Percentiles rank a stretch among this genome's conserved stretches.
Evolutionary conservation across 805 yeast species (phyloP).

Genomic region (Cyberlindnera maclurae): DNA sequence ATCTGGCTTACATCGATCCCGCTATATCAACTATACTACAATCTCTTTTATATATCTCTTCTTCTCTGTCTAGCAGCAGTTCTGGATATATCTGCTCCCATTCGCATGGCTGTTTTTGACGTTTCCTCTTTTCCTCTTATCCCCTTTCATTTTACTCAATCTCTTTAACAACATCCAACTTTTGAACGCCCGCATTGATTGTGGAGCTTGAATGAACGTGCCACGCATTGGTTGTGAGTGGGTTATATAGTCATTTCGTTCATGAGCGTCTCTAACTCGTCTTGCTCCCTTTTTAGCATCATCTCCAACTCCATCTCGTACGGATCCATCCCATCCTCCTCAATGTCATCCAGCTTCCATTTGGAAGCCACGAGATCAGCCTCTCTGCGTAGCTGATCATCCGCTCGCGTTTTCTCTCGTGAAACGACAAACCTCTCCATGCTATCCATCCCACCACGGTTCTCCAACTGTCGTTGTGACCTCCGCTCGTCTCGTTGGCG

Average conservation of each 20-base stretch:
- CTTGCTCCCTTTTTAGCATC: constrained; percentile 11
- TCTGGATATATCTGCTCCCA: not conserved
- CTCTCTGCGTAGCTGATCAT: constrained; percentile 3
- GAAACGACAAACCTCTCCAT: constrained; percentile 16
- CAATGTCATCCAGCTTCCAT: constrained; percentile 5
- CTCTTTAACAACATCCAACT: not conserved
- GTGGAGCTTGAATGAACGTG: not conserved
- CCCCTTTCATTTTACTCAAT: not conserved
- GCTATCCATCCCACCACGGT: constrained; percentile 18
- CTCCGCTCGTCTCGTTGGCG: constrained; percentile 10
- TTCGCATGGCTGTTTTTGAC: not conserved
- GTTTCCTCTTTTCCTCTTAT: not conserved
- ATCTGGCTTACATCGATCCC: no score
- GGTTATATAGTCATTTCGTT: constrained; percentile 1
- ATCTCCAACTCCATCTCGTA: constrained; percentile 12
- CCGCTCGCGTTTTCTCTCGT: constrained; percentile 7
- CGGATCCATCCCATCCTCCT: constrained; percentile 9
- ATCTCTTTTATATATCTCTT: constrained; percentile 1
- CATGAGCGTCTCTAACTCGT: constrained; percentile 13
- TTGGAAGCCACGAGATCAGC: constrained; percentile 9
- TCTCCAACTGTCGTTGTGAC: constrained; percentile 7
- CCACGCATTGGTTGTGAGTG: not conserved
- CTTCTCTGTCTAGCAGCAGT: constrained; percentile 3
- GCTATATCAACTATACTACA: no score
- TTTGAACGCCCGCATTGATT: not conserved